Percentiles rank a stretch among this genome's conserved stretches.
These are phyloP conservation scores for Kodamaea suecica DNA, from an alignment of 1,139 yeast genomes.

Conservation along the genomic window DNA sequence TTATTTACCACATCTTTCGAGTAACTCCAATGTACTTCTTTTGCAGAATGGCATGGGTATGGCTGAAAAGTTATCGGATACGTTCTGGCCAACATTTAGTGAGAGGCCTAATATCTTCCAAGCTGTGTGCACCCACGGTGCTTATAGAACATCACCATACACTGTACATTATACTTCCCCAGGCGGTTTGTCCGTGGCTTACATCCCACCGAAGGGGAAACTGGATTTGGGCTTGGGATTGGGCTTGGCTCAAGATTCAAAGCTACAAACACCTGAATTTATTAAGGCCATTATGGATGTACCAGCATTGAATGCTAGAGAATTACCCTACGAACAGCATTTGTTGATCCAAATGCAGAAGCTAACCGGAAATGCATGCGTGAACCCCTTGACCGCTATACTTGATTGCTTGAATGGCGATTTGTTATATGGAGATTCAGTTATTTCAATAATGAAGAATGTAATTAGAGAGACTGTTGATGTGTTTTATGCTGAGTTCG, in stretches of 20 bases:
- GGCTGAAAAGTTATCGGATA: slow-evolving; percentile 47
- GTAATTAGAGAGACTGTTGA: slow-evolving; percentile 48
- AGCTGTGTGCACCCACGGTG: slow-evolving; percentile 85
- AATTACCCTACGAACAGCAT: slow-evolving; percentile 52
- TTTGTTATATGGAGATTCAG: slow-evolving; percentile 38
- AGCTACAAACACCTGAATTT: slow-evolving; percentile 25
- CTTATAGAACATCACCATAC: slow-evolving; percentile 44
- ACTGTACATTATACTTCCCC: slow-evolving; percentile 63
- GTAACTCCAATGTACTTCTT: slow-evolving; percentile 55
- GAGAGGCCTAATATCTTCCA: slow-evolving; percentile 58
- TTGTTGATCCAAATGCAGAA: slow-evolving; percentile 69
- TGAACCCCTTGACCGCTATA: slow-evolving; percentile 71
- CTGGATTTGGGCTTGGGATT: neutral
- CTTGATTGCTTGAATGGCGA: slow-evolving; percentile 74
- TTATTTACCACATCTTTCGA: slow-evolving; percentile 37
- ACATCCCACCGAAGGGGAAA: slow-evolving; percentile 11
- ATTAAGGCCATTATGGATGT: slow-evolving; percentile 30
- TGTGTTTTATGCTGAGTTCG: slow-evolving; percentile 38
- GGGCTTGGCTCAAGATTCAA: neutral
- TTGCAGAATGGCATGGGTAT: slow-evolving; percentile 80
- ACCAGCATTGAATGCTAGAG: slow-evolving; percentile 39
- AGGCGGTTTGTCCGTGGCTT: slow-evolving; percentile 57
- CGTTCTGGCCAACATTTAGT: slow-evolving; percentile 51
- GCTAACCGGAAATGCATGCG: slow-evolving; percentile 67
- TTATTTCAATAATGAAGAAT: slow-evolving; percentile 30